These are phyloP conservation scores for Scedosporium dehoogii DNA, from an alignment of 2,329 filamentous ascomycete species.

Conservation along the genomic window DNA sequence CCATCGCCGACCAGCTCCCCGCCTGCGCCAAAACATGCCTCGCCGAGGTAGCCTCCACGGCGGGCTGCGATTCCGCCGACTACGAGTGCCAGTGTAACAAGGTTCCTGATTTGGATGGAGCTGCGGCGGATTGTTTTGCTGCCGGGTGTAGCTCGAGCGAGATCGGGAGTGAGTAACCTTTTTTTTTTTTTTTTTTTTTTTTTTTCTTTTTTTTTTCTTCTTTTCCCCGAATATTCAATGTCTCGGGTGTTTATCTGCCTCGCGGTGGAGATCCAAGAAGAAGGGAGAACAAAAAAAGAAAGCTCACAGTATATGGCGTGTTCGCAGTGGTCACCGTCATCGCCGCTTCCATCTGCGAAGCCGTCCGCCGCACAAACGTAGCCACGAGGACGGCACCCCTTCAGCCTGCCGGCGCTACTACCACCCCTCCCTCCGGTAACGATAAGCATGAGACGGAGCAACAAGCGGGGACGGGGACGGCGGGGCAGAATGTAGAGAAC, in stretches of 20 bases:
- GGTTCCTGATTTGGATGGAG: constrained; percentile 21
- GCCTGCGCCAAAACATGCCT: constrained; percentile 28
- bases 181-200: neutral
- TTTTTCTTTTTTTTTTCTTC: neutral
- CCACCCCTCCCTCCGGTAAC: neutral
- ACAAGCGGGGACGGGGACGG: no score
- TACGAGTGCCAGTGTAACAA: constrained; percentile 28
- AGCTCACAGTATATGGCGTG: neutral
- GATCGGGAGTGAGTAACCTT: neutral
- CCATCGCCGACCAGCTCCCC: constrained; percentile 19
- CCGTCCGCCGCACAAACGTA: neutral
- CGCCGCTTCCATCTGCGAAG: constrained; percentile 1
- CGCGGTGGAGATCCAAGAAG: neutral
- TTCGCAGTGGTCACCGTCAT: neutral
- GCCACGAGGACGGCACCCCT: neutral
- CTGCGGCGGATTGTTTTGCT: constrained; percentile 25
- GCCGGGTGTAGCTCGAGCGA: constrained; percentile 8
- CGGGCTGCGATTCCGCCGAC: constrained; percentile 25
- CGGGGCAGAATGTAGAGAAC: neutral
- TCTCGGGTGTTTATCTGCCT: neutral
- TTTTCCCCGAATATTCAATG: neutral
- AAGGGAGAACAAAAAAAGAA: neutral
- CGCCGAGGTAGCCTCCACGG: constrained; percentile 16
- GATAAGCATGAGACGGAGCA: neutral
- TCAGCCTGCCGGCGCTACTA: neutral